Evolutionary conservation across 495 filamentous ascomycete genomes (phyloP).

Genomic region (Thermothielavioides terrestris): DNA sequence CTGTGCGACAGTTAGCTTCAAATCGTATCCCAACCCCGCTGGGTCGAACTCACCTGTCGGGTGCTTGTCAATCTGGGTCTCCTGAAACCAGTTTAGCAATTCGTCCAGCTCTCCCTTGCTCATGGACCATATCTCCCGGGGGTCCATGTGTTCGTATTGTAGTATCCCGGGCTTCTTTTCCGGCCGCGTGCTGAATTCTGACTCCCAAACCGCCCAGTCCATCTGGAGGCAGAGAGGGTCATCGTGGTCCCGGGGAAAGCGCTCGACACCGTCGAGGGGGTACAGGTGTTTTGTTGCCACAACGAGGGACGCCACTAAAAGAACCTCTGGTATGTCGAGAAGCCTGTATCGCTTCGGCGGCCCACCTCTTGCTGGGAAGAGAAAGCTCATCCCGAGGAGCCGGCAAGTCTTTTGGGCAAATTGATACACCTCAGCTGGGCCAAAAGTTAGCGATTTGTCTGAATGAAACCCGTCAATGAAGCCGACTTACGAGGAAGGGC

Average conservation of each 20-base stretch:
- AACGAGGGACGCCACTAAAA: conserved; percentile 62
- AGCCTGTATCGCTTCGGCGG: conserved; percentile 13
- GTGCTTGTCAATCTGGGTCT: conserved; percentile 51
- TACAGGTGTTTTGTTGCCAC: conserved; percentile 70
- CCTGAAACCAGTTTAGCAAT: conserved; percentile 85
- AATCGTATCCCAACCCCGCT: too few relatives aligned
- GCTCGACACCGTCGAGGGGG: conserved; percentile 57
- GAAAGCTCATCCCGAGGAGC: conserved; percentile 48
- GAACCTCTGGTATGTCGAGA: conserved; percentile 58
- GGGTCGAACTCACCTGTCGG: conserved; percentile 31
- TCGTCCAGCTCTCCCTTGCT: conserved; percentile 58
- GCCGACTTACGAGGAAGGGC: conserved; percentile 63
- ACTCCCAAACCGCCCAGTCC: conserved; percentile 65
- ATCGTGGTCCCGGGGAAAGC: conserved; percentile 44
- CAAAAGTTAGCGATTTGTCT: conserved; percentile 10
- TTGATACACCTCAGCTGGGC: conserved; percentile 52
- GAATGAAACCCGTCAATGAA: neutral
- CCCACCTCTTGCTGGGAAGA: conserved; percentile 35
- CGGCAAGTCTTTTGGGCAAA: conserved; percentile 49
- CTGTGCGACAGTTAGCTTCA: conserved; percentile 9
- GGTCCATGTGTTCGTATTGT: conserved; percentile 42
- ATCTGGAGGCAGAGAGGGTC: conserved; percentile 57
- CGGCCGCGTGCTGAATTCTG: conserved; percentile 35
- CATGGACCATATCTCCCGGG: conserved; percentile 64
- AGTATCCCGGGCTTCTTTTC: conserved; percentile 16